Conservation (phyloP, 192 early-diverging fungal species). For the Podila epicladia region DNA sequence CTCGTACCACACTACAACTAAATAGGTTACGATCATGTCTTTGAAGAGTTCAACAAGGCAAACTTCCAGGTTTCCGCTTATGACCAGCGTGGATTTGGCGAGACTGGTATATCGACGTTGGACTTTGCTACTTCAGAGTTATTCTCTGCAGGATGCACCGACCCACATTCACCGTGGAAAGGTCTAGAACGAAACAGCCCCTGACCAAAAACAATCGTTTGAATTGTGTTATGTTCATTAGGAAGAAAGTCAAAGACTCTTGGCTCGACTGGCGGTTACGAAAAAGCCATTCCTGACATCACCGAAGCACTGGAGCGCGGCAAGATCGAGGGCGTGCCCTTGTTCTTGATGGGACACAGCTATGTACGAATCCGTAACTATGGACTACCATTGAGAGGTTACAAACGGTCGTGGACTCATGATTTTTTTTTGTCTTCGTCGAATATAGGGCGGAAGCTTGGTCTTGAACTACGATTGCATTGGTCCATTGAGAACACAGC, state of each 20-base stretch:
- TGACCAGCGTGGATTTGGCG: slow-evolving; percentile 74
- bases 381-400: not conserved
- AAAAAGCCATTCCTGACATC: slow-evolving; percentile 51
- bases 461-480: slow-evolving; percentile 63
- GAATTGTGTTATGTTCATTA: not conserved
- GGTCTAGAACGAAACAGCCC: not conserved
- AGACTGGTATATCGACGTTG: slow-evolving; percentile 51
- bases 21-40: slow-evolving; percentile 63
- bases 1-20: not conserved
- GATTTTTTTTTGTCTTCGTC: not conserved
- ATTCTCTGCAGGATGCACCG: not conserved
- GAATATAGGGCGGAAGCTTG: slow-evolving; percentile 57
- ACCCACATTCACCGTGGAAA: not conserved
- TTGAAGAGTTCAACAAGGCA: slow-evolving; percentile 56
- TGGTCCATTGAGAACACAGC: slow-evolving; percentile 38
- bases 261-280: slow-evolving; percentile 58
- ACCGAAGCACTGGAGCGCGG: slow-evolving; percentile 52
- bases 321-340: slow-evolving; percentile 46
- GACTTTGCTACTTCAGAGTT: not conserved
- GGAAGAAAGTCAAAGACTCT: slow-evolving; percentile 52
- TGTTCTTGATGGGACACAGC: slow-evolving; percentile 63
- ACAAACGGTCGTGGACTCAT: not conserved
- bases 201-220: not conserved
- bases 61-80: slow-evolving; percentile 65
- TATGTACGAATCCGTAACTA: slow-evolving; percentile 37